Percentiles rank a stretch among this genome's conserved stretches.
Conservation (phyloP, 805 yeast genomes). For the Cyberlindnera galapagoensis region DNA sequence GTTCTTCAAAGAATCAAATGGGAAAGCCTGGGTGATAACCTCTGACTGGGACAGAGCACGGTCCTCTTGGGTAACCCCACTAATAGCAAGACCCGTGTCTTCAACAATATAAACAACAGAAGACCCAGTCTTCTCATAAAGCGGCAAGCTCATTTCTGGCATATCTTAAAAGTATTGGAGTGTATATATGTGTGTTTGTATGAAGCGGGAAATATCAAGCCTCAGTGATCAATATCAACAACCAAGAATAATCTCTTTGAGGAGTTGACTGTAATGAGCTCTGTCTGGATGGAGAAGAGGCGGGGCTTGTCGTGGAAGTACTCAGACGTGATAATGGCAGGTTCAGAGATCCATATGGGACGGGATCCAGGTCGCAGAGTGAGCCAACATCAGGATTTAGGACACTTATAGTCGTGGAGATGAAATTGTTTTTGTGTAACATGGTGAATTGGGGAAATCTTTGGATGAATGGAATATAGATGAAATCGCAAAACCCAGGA, state of each 20-base stretch:
- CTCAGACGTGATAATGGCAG: slow-evolving; percentile 1
- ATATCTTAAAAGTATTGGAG: no score
- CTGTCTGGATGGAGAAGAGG: slow-evolving; percentile 3
- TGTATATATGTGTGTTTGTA: no score
- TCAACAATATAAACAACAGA: background rate
- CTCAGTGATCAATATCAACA: slow-evolving; percentile 19
- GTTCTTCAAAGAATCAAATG: slow-evolving; percentile 1
- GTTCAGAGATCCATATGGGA: background rate
- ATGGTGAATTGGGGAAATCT: slow-evolving; percentile 8
- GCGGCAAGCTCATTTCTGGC: background rate
- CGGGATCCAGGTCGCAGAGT: slow-evolving; percentile 8
- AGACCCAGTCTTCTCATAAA: background rate
- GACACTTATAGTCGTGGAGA: slow-evolving; percentile 17
- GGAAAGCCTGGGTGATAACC: no score
- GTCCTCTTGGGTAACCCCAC: no score
- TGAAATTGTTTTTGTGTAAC: slow-evolving; percentile 19
- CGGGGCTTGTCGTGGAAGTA: background rate
- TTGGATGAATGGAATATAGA: no score
- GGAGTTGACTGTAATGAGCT: slow-evolving; percentile 5
- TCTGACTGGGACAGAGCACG: no score
- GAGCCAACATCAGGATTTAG: slow-evolving; percentile 14
- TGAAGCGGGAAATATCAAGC: slow-evolving; percentile 10
- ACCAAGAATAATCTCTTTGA: slow-evolving; percentile 23
- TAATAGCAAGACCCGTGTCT: background rate
- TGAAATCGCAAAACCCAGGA: no score